A percentile compares a stretch with the other conserved stretches of the same genome.
These are phyloP conservation scores for Paraphoma chrysanthemicola DNA, from an alignment of 2,329 filamentous ascomycete genomes.

Conservation along the genomic window DNA sequence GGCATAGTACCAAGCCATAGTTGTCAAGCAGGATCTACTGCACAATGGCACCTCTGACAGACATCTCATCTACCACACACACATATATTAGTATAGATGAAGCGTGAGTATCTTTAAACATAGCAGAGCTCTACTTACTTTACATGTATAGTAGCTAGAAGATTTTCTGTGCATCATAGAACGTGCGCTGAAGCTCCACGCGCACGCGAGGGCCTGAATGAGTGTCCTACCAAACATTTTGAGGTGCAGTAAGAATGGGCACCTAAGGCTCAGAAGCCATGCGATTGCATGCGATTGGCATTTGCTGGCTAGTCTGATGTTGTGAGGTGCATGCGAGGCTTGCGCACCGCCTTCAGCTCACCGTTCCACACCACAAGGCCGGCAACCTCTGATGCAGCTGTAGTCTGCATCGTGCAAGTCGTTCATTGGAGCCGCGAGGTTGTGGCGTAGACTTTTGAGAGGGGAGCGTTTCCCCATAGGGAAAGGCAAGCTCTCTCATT, in stretches of 20 bases:
- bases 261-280: neutral
- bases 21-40: neutral
- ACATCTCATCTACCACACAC: too few species aligned
- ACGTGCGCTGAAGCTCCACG: too few species aligned
- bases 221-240: too few species aligned
- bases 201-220: too few species aligned
- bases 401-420: neutral
- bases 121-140: too few species aligned
- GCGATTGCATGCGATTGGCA: neutral
- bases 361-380: neutral
- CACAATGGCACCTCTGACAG: too few species aligned
- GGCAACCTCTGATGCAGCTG: neutral
- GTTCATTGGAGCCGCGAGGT: neutral
- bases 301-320: neutral
- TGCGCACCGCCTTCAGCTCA: conserved; percentile 2
- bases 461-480: neutral
- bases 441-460: neutral
- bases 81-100: too few species aligned
- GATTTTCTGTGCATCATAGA: too few species aligned
- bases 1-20: neutral
- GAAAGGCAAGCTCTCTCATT: neutral
- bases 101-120: too few species aligned
- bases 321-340: neutral
- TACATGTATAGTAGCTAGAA: too few species aligned
- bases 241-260: neutral